These are phyloP conservation scores for Pyrrhoderma noxium DNA, from an alignment of 1,284 basidiomycete species.

Conservation along the genomic window DNA sequence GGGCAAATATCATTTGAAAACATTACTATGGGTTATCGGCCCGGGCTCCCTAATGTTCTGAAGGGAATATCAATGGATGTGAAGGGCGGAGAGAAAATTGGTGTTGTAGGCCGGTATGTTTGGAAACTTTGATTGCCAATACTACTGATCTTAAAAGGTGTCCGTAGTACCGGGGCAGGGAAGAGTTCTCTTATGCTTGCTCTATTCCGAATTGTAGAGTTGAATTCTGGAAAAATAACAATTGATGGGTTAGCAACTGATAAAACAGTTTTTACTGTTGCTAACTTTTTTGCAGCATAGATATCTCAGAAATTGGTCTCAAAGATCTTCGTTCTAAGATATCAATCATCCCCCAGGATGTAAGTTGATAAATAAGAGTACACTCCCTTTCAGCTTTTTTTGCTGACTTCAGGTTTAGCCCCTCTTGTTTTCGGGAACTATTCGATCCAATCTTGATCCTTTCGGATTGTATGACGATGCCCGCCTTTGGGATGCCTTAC, in stretches of 20 bases:
- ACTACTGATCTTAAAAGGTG: not conserved
- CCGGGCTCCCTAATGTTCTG: conserved; percentile 50
- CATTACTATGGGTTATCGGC: conserved; percentile 50
- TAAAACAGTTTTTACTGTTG: conserved; percentile 25
- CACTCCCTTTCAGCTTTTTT: conserved; percentile 10
- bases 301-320: conserved; percentile 43
- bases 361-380: conserved; percentile 16
- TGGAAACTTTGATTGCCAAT: not conserved
- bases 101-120: conserved; percentile 51
- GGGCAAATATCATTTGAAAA: conserved; percentile 48
- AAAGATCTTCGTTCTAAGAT: conserved; percentile 40
- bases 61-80: conserved; percentile 50
- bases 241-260: conserved; percentile 41
- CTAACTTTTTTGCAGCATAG: conserved; percentile 37
- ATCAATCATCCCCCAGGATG: conserved; percentile 50
- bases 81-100: conserved; percentile 72
- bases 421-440: conserved; percentile 46
- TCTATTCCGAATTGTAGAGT: conserved; percentile 34
- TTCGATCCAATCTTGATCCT: conserved; percentile 65
- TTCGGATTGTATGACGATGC: conserved; percentile 53
- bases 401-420: conserved; percentile 29
- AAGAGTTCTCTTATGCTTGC: conserved; percentile 34
- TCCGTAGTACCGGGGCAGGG: conserved; percentile 33
- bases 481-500: conserved; percentile 54
- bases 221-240: conserved; percentile 29